Percentiles rank a stretch among this genome's conserved stretches.
Evolutionary conservation across 2,329 filamentous ascomycete species (phyloP).

Genomic region (Mariannaea sp.): DNA sequence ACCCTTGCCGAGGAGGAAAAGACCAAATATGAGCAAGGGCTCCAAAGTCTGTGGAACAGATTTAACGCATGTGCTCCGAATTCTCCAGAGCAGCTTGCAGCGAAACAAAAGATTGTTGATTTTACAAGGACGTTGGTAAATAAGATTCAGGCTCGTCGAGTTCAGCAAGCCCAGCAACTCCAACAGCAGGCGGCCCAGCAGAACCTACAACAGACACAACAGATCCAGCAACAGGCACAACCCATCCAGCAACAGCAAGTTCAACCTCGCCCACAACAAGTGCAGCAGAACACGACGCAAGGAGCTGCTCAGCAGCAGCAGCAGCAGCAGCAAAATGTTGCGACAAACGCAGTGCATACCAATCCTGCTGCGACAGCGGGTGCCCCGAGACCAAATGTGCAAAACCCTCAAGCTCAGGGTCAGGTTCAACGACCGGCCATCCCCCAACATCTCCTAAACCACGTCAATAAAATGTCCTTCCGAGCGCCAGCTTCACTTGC

Average conservation of each 20-base stretch:
- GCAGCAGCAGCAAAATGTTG: constrained; percentile 9
- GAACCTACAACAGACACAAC: constrained; percentile 30
- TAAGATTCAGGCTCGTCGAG: constrained; percentile 53
- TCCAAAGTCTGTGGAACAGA: constrained; percentile 58
- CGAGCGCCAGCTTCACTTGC: constrained; percentile 48
- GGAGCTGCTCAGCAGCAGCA: constrained; percentile 30
- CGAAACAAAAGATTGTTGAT: constrained; percentile 62
- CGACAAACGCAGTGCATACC: constrained; percentile 8
- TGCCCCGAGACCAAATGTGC: constrained; percentile 26
- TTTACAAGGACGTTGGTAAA: constrained; percentile 62
- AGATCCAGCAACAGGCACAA: constrained; percentile 21
- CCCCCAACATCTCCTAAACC: constrained; percentile 51
- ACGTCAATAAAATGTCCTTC: constrained; percentile 55
- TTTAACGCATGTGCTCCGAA: constrained; percentile 54
- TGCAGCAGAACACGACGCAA: constrained; percentile 30
- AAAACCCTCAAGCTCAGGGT: constrained; percentile 28
- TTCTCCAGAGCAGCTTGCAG: constrained; percentile 54
- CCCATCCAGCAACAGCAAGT: constrained; percentile 23
- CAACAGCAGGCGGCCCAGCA: constrained; percentile 35
- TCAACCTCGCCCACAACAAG: constrained; percentile 31
- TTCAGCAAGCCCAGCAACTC: constrained; percentile 41
- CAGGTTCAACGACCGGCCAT: constrained; percentile 41
- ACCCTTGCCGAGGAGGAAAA: constrained; percentile 61
- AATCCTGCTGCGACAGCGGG: constrained; percentile 17
- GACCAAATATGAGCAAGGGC: constrained; percentile 61